Evolutionary conservation across 805 yeast species (phyloP).

Genomic region (Yarrowia keelungensis): DNA sequence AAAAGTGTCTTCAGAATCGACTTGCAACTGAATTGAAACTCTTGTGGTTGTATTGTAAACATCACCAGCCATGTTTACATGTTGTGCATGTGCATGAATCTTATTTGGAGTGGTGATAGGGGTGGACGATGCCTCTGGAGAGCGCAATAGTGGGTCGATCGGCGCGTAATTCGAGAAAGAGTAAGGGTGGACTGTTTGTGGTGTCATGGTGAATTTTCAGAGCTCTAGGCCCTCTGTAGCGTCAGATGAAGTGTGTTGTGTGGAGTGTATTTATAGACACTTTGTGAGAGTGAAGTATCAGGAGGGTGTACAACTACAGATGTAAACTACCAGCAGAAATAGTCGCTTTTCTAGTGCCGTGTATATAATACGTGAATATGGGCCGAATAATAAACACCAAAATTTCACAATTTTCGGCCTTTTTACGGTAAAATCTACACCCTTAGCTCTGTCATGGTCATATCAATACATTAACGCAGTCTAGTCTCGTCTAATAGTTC

Average conservation of each 20-base stretch:
- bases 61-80: conserved; percentile 24
- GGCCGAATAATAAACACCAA: no score
- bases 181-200: neutral
- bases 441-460: neutral
- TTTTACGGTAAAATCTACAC: no score
- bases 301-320: no score
- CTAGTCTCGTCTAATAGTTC: conserved; percentile 7
- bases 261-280: neutral
- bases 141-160: neutral
- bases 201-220: neutral
- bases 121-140: neutral
- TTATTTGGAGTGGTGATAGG: conserved; percentile 5
- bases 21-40: neutral
- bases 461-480: conserved; percentile 12
- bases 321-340: no score
- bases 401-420: no score
- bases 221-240: no score
- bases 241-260: neutral
- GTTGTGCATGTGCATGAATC: conserved; percentile 10
- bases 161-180: neutral
- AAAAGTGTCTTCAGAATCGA: no score
- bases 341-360: no score
- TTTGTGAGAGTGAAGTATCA: no score
- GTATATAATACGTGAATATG: no score
- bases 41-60: neutral